Conservation (phyloP, 148 eudicot species). For the Fallopia convolvulus region DNA sequence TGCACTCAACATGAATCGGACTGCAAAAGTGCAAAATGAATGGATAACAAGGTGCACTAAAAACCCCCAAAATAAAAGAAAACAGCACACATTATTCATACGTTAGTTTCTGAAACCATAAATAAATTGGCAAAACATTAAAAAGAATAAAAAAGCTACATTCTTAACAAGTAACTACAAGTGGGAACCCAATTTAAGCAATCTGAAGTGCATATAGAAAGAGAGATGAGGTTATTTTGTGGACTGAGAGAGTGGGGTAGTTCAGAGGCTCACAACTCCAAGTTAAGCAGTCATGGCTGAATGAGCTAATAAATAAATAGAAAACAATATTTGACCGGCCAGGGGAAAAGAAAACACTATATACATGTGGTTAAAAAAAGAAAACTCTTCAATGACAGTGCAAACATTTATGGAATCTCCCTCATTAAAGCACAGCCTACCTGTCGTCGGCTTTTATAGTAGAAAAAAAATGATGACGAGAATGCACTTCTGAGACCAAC, state of each 20-base stretch:
- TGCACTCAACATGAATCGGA: neutral
- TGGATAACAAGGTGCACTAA: neutral
- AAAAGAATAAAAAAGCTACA: neutral
- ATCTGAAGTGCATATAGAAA: neutral
- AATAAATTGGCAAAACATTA: neutral
- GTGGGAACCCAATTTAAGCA: neutral
- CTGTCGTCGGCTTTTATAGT: neutral
- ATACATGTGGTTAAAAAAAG: neutral
- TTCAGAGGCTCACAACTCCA: neutral
- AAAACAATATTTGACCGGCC: conserved; percentile 1
- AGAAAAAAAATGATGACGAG: neutral
- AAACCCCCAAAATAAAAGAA: neutral
- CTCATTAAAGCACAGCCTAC: neutral
- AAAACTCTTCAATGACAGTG: neutral
- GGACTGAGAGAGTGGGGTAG: neutral
- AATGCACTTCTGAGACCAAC: neutral
- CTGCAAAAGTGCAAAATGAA: neutral
- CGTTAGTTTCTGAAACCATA: neutral
- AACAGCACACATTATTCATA: neutral
- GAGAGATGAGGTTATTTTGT: neutral
- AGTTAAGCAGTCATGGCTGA: conserved; percentile 7
- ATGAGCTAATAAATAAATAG: neutral
- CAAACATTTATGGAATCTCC: neutral
- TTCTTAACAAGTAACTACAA: neutral
- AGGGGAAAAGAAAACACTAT: neutral